Percentiles rank a stretch among this genome's conserved stretches.
phyloP scores from a whole-genome alignment of 306 rosid genomes.

The Lablab purpureus region DNA sequence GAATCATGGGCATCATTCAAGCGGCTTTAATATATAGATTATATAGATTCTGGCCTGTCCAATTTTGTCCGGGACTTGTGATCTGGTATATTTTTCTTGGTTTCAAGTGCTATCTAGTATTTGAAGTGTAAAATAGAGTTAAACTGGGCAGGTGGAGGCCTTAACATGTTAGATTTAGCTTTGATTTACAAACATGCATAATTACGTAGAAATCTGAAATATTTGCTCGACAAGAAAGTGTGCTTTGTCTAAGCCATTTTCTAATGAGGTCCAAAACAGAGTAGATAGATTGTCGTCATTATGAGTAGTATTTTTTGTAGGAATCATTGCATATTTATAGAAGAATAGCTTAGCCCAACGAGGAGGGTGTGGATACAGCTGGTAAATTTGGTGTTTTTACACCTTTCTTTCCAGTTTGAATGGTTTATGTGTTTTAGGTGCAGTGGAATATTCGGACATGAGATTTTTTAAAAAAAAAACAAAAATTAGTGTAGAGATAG shows the following conservation, averaged over 20 bases:
- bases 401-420: neutral
- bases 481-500: too few species aligned
- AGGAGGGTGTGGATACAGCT: neutral
- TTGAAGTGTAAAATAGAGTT: neutral
- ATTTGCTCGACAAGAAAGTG: neutral
- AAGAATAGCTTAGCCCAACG: neutral
- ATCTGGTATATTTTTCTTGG: neutral
- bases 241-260: neutral
- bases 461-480: too few species aligned
- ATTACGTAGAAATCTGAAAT: neutral
- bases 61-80: neutral
- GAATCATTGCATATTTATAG: neutral
- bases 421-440: neutral
- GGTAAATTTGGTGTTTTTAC: neutral
- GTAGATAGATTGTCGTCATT: neutral
- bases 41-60: neutral
- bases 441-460: neutral
- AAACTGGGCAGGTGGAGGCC: too few species aligned
- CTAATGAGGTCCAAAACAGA: neutral
- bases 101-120: neutral
- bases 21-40: conserved; percentile 14
- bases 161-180: neutral
- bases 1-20: neutral
- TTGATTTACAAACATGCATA: neutral
- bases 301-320: neutral